A percentile compares a stretch with the other conserved stretches of the same genome.
Conservation (phyloP, 768 basidiomycete species). For the Collybiopsis luxurians region DNA sequence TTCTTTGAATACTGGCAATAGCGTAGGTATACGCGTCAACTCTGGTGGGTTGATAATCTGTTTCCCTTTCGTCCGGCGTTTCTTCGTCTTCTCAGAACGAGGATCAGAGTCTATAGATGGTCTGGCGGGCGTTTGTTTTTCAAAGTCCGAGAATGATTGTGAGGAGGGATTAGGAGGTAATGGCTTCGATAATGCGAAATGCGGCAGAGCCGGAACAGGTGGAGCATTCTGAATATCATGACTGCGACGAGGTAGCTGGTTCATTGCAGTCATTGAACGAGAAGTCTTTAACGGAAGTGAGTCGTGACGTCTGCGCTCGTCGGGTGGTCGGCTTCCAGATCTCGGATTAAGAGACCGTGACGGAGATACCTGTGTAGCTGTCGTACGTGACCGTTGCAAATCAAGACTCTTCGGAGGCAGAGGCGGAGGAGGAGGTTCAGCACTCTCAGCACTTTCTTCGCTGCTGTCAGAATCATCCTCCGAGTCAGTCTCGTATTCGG, state of each 20-base stretch:
- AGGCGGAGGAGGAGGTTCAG: slow-evolving; percentile 9
- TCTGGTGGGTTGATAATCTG: slow-evolving; percentile 67
- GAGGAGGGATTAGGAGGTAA: slow-evolving; percentile 28
- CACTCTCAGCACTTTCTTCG: not conserved
- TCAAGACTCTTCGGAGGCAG: slow-evolving; percentile 8
- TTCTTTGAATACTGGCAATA: slow-evolving; percentile 89
- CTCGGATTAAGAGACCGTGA: slow-evolving; percentile 30
- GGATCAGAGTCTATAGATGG: slow-evolving; percentile 2
- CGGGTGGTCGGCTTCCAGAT: slow-evolving; percentile 19
- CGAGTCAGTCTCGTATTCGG: slow-evolving; percentile 2
- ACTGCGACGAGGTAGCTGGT: slow-evolving; percentile 27
- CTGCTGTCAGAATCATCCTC: not conserved
- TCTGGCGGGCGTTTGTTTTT: slow-evolving; percentile 4
- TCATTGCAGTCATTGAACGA: slow-evolving; percentile 18
- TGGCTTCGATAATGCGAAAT: slow-evolving; percentile 34
- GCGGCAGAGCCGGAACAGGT: slow-evolving; percentile 27
- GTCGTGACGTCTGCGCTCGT: slow-evolving; percentile 15
- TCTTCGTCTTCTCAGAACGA: slow-evolving; percentile 8
- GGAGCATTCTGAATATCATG: slow-evolving; percentile 29
- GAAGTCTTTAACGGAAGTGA: not conserved
- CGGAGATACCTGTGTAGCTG: slow-evolving; percentile 47
- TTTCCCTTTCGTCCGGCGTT: slow-evolving; percentile 1
- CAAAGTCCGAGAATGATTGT: slow-evolving; percentile 12
- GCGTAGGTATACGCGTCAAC: slow-evolving; percentile 69
- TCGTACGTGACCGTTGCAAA: slow-evolving; percentile 25